Evolutionary conservation across 1,284 basidiomycete genomes (phyloP).

Genomic region (Rhodotorula sp.): DNA sequence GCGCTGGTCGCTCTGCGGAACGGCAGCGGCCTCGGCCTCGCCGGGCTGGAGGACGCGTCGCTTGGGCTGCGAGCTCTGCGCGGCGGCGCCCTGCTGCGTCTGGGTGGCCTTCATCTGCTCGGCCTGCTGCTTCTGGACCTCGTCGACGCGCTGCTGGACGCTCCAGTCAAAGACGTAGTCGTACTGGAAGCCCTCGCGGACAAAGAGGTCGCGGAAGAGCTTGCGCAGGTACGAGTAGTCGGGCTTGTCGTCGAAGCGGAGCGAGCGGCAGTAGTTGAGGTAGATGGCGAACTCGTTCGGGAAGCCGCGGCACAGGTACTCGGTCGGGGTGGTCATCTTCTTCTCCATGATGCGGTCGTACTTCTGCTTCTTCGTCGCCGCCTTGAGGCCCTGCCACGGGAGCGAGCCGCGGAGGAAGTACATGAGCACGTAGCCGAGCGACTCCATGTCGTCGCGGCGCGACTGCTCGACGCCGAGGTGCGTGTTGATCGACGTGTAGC

Average conservation of each 20-base stretch:
- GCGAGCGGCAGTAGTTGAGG: conserved; percentile 93
- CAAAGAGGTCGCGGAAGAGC: conserved; percentile 95
- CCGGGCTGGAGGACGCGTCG: conserved; percentile 38
- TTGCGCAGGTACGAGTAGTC: conserved; percentile 98
- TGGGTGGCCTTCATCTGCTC: conserved; percentile 8
- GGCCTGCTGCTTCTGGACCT: conserved; percentile 30
- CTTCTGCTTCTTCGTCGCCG: conserved; percentile 99
- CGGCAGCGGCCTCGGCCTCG: conserved; percentile 20
- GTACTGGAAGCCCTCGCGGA: conserved; percentile 95
- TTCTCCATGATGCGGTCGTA: conserved; percentile 99
- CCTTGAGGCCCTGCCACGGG: conserved; percentile 97
- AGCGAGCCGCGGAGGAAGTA: conserved; percentile 96
- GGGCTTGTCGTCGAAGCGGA: conserved; percentile 87
- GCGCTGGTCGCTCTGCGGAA: conserved; percentile 31
- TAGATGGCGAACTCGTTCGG: conserved; percentile 98
- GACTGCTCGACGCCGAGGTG: conserved; percentile 97
- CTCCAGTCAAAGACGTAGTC: conserved; percentile 99
- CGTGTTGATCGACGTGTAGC: conserved; percentile 99
- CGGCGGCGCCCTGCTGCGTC: conserved; percentile 9
- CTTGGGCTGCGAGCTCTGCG: conserved; percentile 24
- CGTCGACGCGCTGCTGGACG: conserved; percentile 63
- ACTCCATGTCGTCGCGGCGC: conserved; percentile 93
- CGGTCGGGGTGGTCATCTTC: conserved; percentile 98
- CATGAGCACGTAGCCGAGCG: conserved; percentile 95
- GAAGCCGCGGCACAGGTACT: conserved; percentile 92